Conservation (phyloP, 257 asterid species). For the Jasminum sambac region DNA sequence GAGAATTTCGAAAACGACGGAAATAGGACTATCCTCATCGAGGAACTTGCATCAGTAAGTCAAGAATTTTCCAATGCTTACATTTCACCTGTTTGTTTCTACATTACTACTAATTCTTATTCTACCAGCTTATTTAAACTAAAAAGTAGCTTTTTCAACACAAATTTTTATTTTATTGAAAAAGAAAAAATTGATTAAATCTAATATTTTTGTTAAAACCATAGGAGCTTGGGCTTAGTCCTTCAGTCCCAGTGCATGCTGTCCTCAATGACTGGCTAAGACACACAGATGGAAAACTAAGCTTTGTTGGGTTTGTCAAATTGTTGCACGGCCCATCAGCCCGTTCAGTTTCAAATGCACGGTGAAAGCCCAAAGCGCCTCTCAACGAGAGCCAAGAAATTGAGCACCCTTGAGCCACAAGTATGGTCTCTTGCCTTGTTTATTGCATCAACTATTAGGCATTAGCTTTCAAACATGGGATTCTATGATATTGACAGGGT, state of each 20-base stretch:
- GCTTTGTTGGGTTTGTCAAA: constrained; percentile 53
- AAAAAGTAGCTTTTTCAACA: no score
- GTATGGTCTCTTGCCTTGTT: background rate
- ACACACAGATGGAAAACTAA: constrained; percentile 65
- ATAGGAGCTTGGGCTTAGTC: constrained; percentile 73
- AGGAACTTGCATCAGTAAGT: constrained; percentile 80
- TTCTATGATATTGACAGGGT: no score
- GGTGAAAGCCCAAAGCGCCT: constrained; percentile 22
- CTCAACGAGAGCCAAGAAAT: background rate
- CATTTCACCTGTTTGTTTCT: background rate
- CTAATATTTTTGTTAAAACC: background rate
- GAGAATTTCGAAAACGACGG: constrained; percentile 69
- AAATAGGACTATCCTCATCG: constrained; percentile 61
- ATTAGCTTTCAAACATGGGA: background rate
- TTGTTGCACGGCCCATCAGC: constrained; percentile 52
- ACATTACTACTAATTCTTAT: no score
- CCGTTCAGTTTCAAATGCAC: constrained; percentile 40
- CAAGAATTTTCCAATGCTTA: background rate
- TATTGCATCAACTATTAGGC: background rate
- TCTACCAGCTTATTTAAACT: no score
- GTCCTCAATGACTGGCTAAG: constrained; percentile 69
- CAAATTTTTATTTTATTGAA: background rate
- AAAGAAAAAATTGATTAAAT: background rate
- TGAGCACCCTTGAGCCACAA: background rate
- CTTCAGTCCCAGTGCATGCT: constrained; percentile 59